Evolutionary conservation across 2,329 filamentous ascomycete genomes (phyloP), one percentile per base, ranked within the genome.

Genomic region (Neodidymelliopsis sp.): DNA sequence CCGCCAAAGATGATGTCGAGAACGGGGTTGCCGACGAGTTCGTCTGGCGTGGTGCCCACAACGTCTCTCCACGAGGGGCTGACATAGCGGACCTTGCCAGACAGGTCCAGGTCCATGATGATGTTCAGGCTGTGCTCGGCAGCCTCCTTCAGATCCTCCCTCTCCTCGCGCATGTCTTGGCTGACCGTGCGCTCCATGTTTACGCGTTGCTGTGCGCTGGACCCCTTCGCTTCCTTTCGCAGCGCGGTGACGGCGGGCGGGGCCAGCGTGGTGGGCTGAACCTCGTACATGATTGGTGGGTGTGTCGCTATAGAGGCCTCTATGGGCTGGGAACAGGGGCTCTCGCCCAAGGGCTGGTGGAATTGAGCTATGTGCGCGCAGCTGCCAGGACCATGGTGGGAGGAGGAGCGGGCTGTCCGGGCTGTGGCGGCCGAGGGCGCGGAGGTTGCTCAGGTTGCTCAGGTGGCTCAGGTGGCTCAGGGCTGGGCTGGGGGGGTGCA

Each of bases 41-140:
- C 81, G 31, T 89, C 85, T 28, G 87, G 82, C 33, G 83, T 77
- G 4, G 89, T 93, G 49, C 94, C 94, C 53, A 97, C 88, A 38
- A 99, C 88, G 65, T 97, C 91, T 53, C 85, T 84, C 94, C 94
- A 99, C 12, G 93, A 97, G 10, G 92, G 90, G 71, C 93, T 97
- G 63, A 96, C 92, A 90, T 94, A 99, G 75, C 91, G 89, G 65
- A 99, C 88, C 53, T 85, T 88, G 58, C 91, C 91, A 68, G 97
- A 89, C 46, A 97, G 82, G 66, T 91, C 91, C 58, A 99, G 81
- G 76, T 99, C 93, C 69, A 99, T 83, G 71, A 99, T 96, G 57
- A 96, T 90, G 74, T 97, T 99, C 70, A 96, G 81, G 16, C 92
- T 97, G 77, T 97, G 91, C 75, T 97, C 93, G 39, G 93, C 94